These are phyloP conservation scores for Chlorencoelia australis DNA, from an alignment of 2,329 filamentous ascomycete genomes.

Conservation along the genomic window DNA sequence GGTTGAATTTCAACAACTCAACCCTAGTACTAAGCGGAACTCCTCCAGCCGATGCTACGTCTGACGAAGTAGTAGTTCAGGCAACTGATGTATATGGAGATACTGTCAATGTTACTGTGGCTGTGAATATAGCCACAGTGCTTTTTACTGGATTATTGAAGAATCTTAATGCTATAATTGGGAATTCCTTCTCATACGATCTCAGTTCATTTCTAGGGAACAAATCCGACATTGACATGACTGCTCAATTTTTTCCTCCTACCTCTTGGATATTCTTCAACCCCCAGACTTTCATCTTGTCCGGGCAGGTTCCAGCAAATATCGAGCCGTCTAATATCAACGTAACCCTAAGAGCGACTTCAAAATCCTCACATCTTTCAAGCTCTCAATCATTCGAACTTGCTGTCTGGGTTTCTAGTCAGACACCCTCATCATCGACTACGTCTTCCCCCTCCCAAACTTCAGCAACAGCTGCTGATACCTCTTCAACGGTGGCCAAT, in stretches of 20 bases:
- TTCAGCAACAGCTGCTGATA: constrained; percentile 4
- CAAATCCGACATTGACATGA: constrained; percentile 16
- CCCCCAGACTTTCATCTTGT: constrained; percentile 14
- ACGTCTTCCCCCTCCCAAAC: constrained; percentile 4
- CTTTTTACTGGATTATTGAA: constrained; percentile 17
- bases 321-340: constrained; percentile 9
- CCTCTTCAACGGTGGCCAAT: constrained; percentile 1
- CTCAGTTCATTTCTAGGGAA: constrained; percentile 18
- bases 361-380: constrained; percentile 10
- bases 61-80: constrained; percentile 51
- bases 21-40: constrained; percentile 56
- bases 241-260: constrained; percentile 10
- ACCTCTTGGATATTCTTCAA: constrained; percentile 23
- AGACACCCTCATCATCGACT: constrained; percentile 1
- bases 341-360: constrained; percentile 18
- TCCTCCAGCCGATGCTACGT: constrained; percentile 46
- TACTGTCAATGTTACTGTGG: constrained; percentile 45
- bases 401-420: constrained; percentile 5
- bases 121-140: constrained; percentile 16
- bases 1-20: constrained; percentile 56
- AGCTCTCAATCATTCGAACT: constrained; percentile 18
- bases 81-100: constrained; percentile 51
- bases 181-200: constrained; percentile 17
- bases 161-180: constrained; percentile 20
- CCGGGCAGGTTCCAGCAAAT: constrained; percentile 18